Evolutionary conservation across 2,329 filamentous ascomycete genomes (phyloP).

Genomic region (Myriosclerotinia curreyana): DNA sequence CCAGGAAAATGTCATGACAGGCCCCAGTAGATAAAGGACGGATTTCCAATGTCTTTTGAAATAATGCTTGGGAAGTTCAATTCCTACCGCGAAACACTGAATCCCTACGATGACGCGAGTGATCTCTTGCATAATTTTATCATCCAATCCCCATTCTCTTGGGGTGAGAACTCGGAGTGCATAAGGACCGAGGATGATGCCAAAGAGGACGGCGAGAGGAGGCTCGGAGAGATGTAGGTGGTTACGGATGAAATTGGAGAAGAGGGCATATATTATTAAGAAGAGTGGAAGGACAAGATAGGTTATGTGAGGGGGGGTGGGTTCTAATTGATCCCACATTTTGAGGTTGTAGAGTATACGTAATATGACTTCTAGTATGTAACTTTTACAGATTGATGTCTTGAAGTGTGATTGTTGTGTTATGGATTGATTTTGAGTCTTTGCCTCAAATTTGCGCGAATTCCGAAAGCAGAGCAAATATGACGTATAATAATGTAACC

Average conservation of each 20-base stretch:
- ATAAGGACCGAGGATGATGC: constrained; percentile 68
- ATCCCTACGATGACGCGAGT: constrained; percentile 70
- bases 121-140: constrained; percentile 66
- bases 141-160: constrained; percentile 60
- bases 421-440: not conserved
- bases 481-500: not conserved
- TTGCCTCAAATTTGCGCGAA: not conserved
- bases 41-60: constrained; percentile 36
- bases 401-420: not conserved
- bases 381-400: not conserved
- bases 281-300: constrained; percentile 58
- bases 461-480: not conserved
- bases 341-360: not conserved
- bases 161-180: constrained; percentile 63
- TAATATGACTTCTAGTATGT: not conserved
- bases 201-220: constrained; percentile 62
- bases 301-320: constrained; percentile 55
- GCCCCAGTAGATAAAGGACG: constrained; percentile 33
- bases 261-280: constrained; percentile 57
- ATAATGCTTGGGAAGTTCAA: constrained; percentile 58
- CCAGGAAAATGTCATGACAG: constrained; percentile 38
- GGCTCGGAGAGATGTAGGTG: constrained; percentile 57
- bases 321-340: constrained; percentile 52
- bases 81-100: constrained; percentile 70
- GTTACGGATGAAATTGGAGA: constrained; percentile 58